These are phyloP conservation scores for Lasiosphaeria miniovina DNA, from an alignment of 495 filamentous ascomycete species.

Conservation along the genomic window DNA sequence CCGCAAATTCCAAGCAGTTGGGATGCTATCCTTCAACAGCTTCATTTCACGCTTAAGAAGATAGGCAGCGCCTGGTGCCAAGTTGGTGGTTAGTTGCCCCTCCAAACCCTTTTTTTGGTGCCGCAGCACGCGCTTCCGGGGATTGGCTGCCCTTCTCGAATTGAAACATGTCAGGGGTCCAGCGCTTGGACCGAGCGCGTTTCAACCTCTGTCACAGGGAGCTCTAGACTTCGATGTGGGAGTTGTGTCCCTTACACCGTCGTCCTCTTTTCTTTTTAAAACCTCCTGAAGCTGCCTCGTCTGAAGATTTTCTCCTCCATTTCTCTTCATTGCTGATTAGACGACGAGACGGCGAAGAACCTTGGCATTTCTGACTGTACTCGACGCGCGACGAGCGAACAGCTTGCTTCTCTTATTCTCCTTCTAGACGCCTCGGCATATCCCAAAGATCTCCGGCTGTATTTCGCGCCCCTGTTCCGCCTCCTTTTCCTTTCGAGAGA, in stretches of 20 bases:
- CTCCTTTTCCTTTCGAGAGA: slow-evolving; percentile 2
- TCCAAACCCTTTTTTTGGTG: not conserved
- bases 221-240: slow-evolving; percentile 1
- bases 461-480: not conserved
- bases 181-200: slow-evolving; percentile 27
- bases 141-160: not conserved
- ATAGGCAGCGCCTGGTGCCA: too few relatives aligned
- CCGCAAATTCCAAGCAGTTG: too few relatives aligned
- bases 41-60: too few relatives aligned
- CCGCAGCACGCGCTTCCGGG: slow-evolving; percentile 11
- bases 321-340: not conserved
- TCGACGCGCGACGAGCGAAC: too few relatives aligned
- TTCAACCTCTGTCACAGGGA: slow-evolving; percentile 20
- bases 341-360: not conserved
- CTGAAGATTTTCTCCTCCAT: not conserved
- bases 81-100: not conserved
- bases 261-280: slow-evolving; percentile 11
- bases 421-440: too few relatives aligned
- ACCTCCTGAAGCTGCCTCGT: not conserved
- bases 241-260: not conserved
- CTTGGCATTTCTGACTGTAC: too few relatives aligned
- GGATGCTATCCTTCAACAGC: too few relatives aligned
- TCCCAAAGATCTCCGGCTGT: too few relatives aligned
- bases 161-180: slow-evolving; percentile 31
- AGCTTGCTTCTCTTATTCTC: too few relatives aligned